Evolutionary conservation across 2,329 filamentous ascomycete genomes (phyloP), one percentile per base, ranked within the genome.

Genomic region (Ascochyta fabae): DNA sequence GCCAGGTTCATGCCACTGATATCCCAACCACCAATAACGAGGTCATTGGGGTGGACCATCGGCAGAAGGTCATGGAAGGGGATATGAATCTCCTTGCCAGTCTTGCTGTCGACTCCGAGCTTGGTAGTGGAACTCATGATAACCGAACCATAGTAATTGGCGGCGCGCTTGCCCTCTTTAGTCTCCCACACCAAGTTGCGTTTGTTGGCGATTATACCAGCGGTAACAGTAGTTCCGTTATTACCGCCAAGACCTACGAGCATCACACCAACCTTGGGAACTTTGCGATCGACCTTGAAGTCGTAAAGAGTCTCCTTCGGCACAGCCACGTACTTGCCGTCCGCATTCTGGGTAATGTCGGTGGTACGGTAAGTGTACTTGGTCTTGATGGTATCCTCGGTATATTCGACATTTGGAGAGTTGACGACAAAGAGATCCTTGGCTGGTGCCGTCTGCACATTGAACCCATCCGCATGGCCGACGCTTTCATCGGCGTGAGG

Each of bases 101-200:
- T 96, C 79, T 89, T 86, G 70, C 86, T 84, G 71, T 98, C 92
- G 40, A 89, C 90, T 54, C 95, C 95, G 59, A 99, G 88, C 86
- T 98, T 99, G 81, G 97, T 88, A 64, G 95, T 99, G 19, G 95
- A 98, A 62, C 89, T 85, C 95, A 99, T 98, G 78, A 98, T 86
- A 68, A 98, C 87, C 53, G 95, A 99, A 71, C 95, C 95, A 77
- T 97, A 99, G 86, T 98, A 99, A 81, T 99, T 99, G 79, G 95
- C 89, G 63, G 86, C 82, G 62, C 87, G 91, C 66, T 85, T 81
- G 48, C 93, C 93, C 78, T 97, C 92, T 72, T 94, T 93, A 70
- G 95, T 98, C 63, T 97, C 91, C 95, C 95, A 99, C 59, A 83
- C 82, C 56, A 98, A 85, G 56, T 86, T 84, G 68, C 88, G 90